Percentiles rank a stretch among this genome's conserved stretches.
phyloP scores from a whole-genome alignment of 2,329 filamentous ascomycete genomes.

The Colletotrichum gigasporum region DNA sequence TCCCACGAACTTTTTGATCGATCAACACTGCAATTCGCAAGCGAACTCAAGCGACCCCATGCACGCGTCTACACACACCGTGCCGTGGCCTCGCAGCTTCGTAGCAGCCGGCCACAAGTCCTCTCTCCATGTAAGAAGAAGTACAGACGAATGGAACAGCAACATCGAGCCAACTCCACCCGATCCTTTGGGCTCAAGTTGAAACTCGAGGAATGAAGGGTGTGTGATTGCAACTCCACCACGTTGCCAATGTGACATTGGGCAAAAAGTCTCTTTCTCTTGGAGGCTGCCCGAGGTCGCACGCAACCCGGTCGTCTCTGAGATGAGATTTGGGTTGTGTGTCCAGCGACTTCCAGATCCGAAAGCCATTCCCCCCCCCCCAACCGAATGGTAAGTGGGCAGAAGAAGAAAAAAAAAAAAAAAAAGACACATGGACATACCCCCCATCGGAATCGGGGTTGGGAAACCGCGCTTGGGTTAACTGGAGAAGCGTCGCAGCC shows the following conservation, averaged over 20 bases:
- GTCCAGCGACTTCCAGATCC: not conserved
- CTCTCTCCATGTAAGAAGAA: not conserved
- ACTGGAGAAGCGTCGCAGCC: slow-evolving; percentile 9
- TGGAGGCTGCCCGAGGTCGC: not conserved
- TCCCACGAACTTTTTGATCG: not conserved
- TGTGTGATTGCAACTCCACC: slow-evolving; percentile 1
- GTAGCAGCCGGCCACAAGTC: not conserved
- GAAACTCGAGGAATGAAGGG: slow-evolving; percentile 9
- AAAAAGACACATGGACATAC: not conserved
- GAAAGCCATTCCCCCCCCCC: not conserved
- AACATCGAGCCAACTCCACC: slow-evolving; percentile 5
- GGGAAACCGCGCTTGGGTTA: not conserved
- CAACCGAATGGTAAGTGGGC: slow-evolving; percentile 1
- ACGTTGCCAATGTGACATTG: not conserved
- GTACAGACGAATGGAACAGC: not conserved
- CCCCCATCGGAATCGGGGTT: not conserved
- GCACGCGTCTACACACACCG: too few species aligned
- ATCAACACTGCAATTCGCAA: not conserved
- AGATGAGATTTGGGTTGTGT: not conserved
- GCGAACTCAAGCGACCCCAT: not conserved
- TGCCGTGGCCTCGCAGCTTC: too few species aligned
- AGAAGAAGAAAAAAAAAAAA: not conserved
- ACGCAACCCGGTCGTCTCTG: not conserved
- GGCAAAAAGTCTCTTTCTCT: not conserved
- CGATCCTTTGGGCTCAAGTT: slow-evolving; percentile 17